Percentiles rank a stretch among this genome's conserved stretches.
These are phyloP conservation scores for Flaveria ramosissima DNA, from an alignment of 129 eudicot genomes.

Conservation along the genomic window DNA sequence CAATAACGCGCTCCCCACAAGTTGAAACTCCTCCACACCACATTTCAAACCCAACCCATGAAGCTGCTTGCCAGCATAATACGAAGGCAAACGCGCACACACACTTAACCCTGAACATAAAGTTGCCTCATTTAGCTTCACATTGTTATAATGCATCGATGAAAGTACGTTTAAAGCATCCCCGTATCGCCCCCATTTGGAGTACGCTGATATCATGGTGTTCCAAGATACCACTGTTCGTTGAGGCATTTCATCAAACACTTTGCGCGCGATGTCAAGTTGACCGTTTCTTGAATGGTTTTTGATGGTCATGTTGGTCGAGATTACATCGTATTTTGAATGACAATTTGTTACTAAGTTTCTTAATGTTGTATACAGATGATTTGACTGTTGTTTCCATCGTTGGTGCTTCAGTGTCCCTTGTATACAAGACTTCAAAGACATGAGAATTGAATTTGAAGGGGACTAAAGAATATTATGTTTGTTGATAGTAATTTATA, in stretches of 20 bases:
- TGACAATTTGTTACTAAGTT: background rate
- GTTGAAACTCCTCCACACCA: constrained; percentile 44
- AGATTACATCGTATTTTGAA: constrained; percentile 9
- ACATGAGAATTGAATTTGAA: background rate
- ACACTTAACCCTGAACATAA: constrained; percentile 46
- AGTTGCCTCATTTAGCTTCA: constrained; percentile 53
- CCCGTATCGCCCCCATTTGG: constrained; percentile 39
- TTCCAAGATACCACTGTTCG: constrained; percentile 72
- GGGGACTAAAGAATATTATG: too few species aligned
- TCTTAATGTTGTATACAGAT: background rate
- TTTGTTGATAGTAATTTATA: too few species aligned
- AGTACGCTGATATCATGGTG: constrained; percentile 60
- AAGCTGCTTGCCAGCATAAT: constrained; percentile 47
- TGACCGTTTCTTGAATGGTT: constrained; percentile 35
- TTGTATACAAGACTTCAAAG: constrained; percentile 9
- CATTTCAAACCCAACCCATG: constrained; percentile 59
- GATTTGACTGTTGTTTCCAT: constrained; percentile 31
- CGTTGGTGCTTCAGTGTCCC: constrained; percentile 27
- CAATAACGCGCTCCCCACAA: constrained; percentile 62
- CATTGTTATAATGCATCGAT: constrained; percentile 45
- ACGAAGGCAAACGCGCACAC: constrained; percentile 47
- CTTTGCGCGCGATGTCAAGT: constrained; percentile 50
- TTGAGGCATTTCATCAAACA: constrained; percentile 64
- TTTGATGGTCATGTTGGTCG: constrained; percentile 46
- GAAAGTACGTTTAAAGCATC: constrained; percentile 54